Evolutionary conservation across 768 basidiomycete genomes (phyloP), one percentile per base, ranked within the genome.

Genomic region (Lactarius vividus): DNA sequence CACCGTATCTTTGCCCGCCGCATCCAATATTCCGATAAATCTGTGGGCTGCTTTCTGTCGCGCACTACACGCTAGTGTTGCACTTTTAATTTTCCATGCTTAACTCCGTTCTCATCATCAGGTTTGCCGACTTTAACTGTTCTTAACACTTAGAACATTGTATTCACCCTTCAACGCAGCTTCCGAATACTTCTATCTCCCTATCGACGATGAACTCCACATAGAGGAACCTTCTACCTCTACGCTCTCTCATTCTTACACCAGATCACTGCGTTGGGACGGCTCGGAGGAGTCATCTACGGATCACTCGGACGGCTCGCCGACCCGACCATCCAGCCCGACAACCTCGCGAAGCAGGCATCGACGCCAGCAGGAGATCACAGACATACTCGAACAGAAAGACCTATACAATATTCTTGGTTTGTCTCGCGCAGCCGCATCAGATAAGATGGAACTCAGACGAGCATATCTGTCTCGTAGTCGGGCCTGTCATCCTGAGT

Each of bases 401-500:
- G 84, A 91, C 74, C 81, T 93, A 42, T 93, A 94, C 74, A 76
- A 80, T 29, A 85, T 94, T 35, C 83, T 95, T 9, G 92, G 91
- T 5, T 75, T 92, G 6, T 71, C 80, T 26, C 83, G 81, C 67
- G 78, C 78, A 8, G 74, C 80, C 0, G 72, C 72, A 37, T 77
- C 86, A 42, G 90, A 93, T 74, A 83, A 82, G 67, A 76, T 85
- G 67, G 75, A 86, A 40, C 81, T 94, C 42, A 77, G 93, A 49
- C 80, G 91, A 29, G 91, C 89, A 23, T 95, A 93, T 75, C 83
- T 95, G 59, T 78, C 82, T 0, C 80, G 92, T 37, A 92, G 91
- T 74, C 83, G 81, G 69, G 82, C 85, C 9, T 94, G 92, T 69
- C 93, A 94, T 72, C 93, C 93, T 77, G 93, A 95, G 93, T 94